These are phyloP conservation scores for Salix dunnii DNA, from an alignment of 345 rosid species.

Conservation along the genomic window DNA sequence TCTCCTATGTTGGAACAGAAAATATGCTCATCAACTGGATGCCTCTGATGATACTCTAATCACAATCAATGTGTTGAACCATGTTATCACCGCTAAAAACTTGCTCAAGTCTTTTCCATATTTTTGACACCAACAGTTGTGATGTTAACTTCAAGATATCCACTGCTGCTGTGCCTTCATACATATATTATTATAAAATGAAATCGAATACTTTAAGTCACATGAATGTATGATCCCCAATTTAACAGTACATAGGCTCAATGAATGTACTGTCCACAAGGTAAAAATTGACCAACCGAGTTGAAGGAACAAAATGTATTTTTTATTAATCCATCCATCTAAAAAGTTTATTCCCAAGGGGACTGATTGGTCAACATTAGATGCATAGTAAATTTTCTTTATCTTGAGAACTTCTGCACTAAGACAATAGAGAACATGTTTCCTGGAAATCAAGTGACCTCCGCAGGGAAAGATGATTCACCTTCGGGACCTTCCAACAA, in stretches of 20 bases:
- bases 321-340: too few species aligned
- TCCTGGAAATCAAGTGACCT: background rate
- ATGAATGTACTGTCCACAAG: background rate
- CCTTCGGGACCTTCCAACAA: conserved; percentile 78
- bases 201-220: background rate
- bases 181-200: background rate
- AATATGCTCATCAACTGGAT: background rate
- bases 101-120: background rate
- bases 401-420: background rate
- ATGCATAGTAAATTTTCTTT: background rate
- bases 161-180: background rate
- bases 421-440: background rate
- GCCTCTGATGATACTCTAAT: background rate
- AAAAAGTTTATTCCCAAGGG: background rate
- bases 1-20: background rate
- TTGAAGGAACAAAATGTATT: background rate
- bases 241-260: background rate
- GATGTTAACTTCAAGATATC: background rate
- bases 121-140: background rate
- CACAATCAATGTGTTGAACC: background rate
- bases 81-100: background rate
- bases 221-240: background rate
- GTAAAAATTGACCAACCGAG: background rate
- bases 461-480: conserved; percentile 20
- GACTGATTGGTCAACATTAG: background rate